Base-by-base conservation (phyloP, 2,329 filamentous ascomycete species). In the Rhinocladiella mackenziei region DNA sequence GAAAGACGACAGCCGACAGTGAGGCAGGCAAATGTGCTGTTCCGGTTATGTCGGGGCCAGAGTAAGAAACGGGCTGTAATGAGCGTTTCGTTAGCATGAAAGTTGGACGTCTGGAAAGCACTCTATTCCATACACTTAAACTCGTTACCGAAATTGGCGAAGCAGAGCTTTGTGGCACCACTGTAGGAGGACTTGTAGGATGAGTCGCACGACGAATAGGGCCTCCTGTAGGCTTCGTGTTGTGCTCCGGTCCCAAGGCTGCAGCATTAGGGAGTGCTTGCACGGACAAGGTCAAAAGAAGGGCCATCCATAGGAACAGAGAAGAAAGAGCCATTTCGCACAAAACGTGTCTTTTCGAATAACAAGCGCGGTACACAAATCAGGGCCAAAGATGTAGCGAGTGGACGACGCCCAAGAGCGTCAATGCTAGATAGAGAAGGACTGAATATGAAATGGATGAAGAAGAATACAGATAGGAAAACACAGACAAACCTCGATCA, bases 11-110 rank as follows among this genome's bases (percentile, higher is more conserved):
- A 9, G 36, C 25, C 14, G 46, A 50, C 23, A 50, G 19, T 9
- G 46, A 45, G 15, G 46, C 31, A 13, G 46, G 46, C 7, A 50
- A 25, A 15, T 35, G 15, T 5, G 41, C 35, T n/a, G 43, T 45
- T 7, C 46, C 46, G n/a, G 42, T 29, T n/a, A 50, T 50, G 10
- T 25, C 29, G 11, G 42, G 26, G 9, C 41, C 42, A 13, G 33
- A 38, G 9, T 50, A 42, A 25, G 41, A 42, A 28, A 44, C 30
- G 26, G 13, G 19, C 14, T 26, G 13, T 25, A 22, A 20, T 38
- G 37, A 19, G 34, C 11, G n/a, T n/a, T 10, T 15, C 19, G 17
- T 33, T 17, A 15, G 13, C 6, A 11, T 5, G 4, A 19, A 3
- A 33, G 4, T 14, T 17, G 8, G 15, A 10, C 28, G 19, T 26